Conservation (phyloP, 495 filamentous ascomycete genomes). For the Parathielavia appendiculata region DNA sequence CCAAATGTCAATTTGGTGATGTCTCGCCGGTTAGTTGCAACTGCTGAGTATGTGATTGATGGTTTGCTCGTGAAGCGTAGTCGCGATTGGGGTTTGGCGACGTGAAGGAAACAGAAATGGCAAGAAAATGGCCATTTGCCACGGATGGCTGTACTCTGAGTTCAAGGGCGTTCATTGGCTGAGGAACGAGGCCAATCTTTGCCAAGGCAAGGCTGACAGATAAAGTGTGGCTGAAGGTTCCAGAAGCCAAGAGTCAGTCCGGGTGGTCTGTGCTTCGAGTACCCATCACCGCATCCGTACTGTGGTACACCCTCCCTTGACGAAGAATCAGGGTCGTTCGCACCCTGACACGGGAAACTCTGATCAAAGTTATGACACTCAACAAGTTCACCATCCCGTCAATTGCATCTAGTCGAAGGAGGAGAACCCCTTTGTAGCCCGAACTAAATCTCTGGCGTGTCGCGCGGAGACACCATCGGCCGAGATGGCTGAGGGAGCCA, state of each 20-base stretch:
- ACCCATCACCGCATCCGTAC: no score
- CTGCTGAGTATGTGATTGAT: neutral
- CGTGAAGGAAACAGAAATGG: neutral
- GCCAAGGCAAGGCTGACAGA: constrained; percentile 14
- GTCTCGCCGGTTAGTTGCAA: no score
- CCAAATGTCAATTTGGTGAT: no score
- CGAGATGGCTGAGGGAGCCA: neutral
- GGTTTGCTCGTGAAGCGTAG: neutral
- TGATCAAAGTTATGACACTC: no score
- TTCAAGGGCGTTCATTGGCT: neutral
- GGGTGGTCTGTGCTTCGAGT: no score
- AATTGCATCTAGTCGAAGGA: no score
- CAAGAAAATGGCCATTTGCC: constrained; percentile 9
- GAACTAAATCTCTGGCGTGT: neutral
- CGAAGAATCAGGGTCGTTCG: no score
- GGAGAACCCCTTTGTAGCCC: no score
- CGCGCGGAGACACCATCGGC: neutral
- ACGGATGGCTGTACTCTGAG: constrained; percentile 11
- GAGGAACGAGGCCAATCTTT: neutral
- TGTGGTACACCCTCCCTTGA: no score
- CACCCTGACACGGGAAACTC: no score
- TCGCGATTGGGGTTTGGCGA: constrained; percentile 5
- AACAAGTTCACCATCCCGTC: no score
- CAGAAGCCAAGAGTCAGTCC: constrained; percentile 9
- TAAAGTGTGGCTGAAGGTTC: constrained; percentile 23